Evolutionary conservation across 768 basidiomycete genomes (phyloP), one percentile per base, ranked within the genome.

Genomic region (Termitomyces sp.): DNA sequence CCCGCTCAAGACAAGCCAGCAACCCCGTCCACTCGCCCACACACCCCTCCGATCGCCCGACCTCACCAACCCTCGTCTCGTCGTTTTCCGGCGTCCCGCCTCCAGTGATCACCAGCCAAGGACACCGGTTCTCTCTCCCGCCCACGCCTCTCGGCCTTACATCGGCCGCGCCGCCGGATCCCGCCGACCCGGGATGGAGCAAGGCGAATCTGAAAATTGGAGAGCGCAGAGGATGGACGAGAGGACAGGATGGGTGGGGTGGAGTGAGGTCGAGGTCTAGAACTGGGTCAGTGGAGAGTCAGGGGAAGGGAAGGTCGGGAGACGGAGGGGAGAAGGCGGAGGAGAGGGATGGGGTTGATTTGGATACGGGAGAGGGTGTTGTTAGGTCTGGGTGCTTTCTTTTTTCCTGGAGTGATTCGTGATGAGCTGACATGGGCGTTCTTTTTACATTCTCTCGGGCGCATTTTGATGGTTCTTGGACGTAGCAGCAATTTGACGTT

Each of bases 401-500:
- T 58, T 44, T 30, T 33, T 48, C 48, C 20, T 43, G 12, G 12
- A 0, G 1, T n/a, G 18, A n/a, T 4, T 5, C 24, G 38, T 56
- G 56, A 54, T 62, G 50, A 61, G 49, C 59, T 65, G 36, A 63
- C 56, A 54, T 42, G 28, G n/a, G 4, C 35, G 18, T 52, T 24
- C 32, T 22, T 6, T 14, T 10, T 36, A 13, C 7, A 6, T 2
- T 18, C 30, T 14, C 3, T 36, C 12, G 35, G 26, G 18, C 6
- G 2, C 8, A 1, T 4, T 43, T 22, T 2, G 26, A 47, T 7
- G 48, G 47, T 36, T 51, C 36, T 52, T 16, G 50, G 50, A 24
- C 46, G 68, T 70, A 89, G 85, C 76, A 92, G 90, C 70, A 88
- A 88, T 75, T 77, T 92, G 56, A 90, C 87, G 2, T 91, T 92